Conservation (phyloP, 805 yeast species). For the Ascoidea rubescens region DNA sequence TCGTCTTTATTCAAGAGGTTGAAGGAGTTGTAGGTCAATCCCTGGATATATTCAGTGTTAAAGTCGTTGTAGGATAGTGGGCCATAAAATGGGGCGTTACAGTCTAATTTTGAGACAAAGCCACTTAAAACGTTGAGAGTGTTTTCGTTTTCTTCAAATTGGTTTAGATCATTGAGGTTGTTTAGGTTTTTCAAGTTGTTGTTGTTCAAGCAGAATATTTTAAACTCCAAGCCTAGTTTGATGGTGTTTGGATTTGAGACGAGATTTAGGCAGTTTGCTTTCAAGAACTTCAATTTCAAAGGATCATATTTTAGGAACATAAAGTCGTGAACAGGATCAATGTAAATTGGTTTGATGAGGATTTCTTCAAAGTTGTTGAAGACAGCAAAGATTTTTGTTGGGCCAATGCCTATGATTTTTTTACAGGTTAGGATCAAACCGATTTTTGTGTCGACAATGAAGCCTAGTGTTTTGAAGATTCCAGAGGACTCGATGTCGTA, state of each 20-base stretch:
- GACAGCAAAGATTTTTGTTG: conserved; percentile 11
- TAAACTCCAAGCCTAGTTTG: conserved; percentile 11
- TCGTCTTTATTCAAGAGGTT: conserved; percentile 5
- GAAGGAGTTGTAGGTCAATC: conserved; percentile 11
- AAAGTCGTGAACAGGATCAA: conserved; percentile 11
- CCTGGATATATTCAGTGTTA: conserved; percentile 16
- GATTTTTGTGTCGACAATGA: conserved; percentile 10
- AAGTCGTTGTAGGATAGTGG: conserved; percentile 15
- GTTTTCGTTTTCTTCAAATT: conserved; percentile 11
- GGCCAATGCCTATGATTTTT: conserved; percentile 11
- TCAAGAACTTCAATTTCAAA: conserved; percentile 10
- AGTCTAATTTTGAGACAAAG: conserved; percentile 10
- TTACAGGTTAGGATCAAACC: conserved; percentile 11
- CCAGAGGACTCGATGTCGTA: conserved; percentile 11
- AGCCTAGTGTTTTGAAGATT: conserved; percentile 11
- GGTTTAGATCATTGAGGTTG: conserved; percentile 4
- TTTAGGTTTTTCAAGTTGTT: too few species aligned
- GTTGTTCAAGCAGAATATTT: conserved; percentile 11
- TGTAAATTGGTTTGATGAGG: conserved; percentile 10
- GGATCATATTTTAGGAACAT: conserved; percentile 11
- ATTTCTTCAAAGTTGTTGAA: conserved; percentile 12
- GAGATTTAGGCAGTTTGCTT: conserved; percentile 9
- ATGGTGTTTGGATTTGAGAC: conserved; percentile 11
- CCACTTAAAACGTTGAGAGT: conserved; percentile 10
- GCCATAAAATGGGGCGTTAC: conserved; percentile 11